A percentile compares a stretch with the other conserved stretches of the same genome.
These are phyloP conservation scores for Cordia subcordata DNA, from an alignment of 257 asterid species.

Conservation along the genomic window DNA sequence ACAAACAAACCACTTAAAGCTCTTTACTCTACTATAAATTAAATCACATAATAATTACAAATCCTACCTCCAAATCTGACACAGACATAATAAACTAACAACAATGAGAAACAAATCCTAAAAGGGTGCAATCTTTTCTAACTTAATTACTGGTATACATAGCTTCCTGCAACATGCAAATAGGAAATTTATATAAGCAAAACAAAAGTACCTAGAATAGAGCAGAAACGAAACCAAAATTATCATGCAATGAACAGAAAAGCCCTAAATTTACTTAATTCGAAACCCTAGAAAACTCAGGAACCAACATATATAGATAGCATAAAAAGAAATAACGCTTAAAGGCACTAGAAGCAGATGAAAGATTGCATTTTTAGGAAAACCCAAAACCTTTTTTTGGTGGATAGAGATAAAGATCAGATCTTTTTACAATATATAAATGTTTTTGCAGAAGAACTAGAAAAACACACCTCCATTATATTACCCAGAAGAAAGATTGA, in stretches of 20 bases:
- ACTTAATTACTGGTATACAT: conserved; percentile 8
- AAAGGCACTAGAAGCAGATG: background rate
- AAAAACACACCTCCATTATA: background rate
- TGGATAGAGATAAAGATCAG: background rate
- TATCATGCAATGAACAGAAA: conserved; percentile 20
- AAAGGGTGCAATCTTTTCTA: conserved; percentile 13
- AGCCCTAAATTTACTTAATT: conserved; percentile 25
- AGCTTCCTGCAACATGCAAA: conserved; percentile 36
- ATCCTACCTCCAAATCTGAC: conserved; percentile 5
- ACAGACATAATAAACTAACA: conserved; percentile 5
- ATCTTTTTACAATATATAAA: background rate
- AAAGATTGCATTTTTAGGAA: conserved; percentile 3
- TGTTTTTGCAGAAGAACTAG: background rate
- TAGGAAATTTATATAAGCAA: background rate
- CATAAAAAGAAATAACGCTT: conserved; percentile 4
- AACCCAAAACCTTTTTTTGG: background rate
- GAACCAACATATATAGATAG: background rate
- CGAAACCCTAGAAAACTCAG: conserved; percentile 22
- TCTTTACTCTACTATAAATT: background rate
- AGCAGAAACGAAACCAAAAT: conserved; percentile 5
- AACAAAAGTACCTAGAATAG: background rate
- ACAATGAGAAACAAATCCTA: conserved; percentile 2
- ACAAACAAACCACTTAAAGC: conserved; percentile 7
- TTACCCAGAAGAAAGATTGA: too few species aligned
- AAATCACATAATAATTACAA: conserved; percentile 1